Evolutionary conservation across 208 protist species (phyloP), one percentile per base, ranked within the genome.

Genomic region (Leishmania amazonensis): DNA sequence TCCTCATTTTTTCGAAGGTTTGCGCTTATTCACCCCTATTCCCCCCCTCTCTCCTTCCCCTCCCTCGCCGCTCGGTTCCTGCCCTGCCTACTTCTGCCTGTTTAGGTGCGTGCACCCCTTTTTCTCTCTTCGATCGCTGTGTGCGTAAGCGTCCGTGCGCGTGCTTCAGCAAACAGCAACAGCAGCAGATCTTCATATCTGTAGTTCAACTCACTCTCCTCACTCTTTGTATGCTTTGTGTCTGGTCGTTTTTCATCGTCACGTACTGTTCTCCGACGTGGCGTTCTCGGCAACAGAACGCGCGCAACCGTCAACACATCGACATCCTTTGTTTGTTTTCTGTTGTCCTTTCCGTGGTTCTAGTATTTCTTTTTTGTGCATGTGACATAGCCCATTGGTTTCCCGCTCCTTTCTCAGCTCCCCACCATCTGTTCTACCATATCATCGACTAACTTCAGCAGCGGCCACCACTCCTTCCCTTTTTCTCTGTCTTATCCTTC

Each of bases 221-320:
- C 0, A 42, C 11, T 40, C 35, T 24, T 19, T 13, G 57, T 60
- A 0, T 72, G 15, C 45, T 21, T 17, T 67, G 62, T 67, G 62
- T 38, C 62, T 67, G n/a, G 13, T 19, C 62, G 62, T 21, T 38
- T n/a, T 67, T 40, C 31, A 31, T 40, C 15, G 62, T 21, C 40
- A 49, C 67, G 35, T 49, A 73, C 67, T 73, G 21, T 19, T 73
- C 42, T 49, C 42, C 68, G 40, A 74, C 40, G 35, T 74, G 68
- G 28, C 68, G 42, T 38, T 74, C 24, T 15, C 24, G 8, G 68
- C 68, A 74, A 51, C 42, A 54, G 2, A 74, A 21, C 42, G 28
- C 42, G 7, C 68, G 21, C 4, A 31, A n/a, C 40, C 24, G 49
- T 74, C 68, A 21, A 49, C 24, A 17, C 68, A 54, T 2, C 45